These are phyloP conservation scores for Dactylellina drechsleri DNA, from an alignment of 2,329 filamentous ascomycete species.

Conservation along the genomic window DNA sequence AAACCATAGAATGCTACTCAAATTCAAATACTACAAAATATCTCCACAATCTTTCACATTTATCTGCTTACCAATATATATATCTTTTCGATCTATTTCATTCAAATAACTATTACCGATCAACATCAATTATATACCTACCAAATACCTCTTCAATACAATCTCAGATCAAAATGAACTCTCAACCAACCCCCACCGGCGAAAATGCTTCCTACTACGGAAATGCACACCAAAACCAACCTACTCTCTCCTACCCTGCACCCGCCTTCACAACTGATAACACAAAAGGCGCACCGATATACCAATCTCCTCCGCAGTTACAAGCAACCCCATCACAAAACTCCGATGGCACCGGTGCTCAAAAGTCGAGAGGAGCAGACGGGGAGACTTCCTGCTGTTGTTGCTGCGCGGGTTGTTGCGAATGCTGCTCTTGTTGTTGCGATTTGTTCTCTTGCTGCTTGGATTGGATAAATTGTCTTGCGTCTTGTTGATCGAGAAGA, in stretches of 20 bases:
- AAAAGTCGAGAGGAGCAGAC: background rate
- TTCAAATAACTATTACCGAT: too few species aligned
- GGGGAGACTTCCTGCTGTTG: background rate
- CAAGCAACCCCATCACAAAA: slow-evolving; percentile 7
- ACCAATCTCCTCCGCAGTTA: slow-evolving; percentile 9
- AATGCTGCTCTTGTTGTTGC: background rate
- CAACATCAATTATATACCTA: too few species aligned
- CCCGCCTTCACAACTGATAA: background rate
- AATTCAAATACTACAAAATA: too few species aligned
- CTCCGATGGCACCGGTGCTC: background rate
- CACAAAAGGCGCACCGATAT: background rate
- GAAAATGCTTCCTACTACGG: slow-evolving; percentile 25
- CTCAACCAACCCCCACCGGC: background rate
- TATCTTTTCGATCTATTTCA: too few species aligned
- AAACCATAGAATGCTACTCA: too few species aligned
- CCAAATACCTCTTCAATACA: too few species aligned
- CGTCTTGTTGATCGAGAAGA: slow-evolving; percentile 5
- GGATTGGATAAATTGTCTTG: slow-evolving; percentile 18
- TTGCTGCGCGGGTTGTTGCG: slow-evolving; percentile 6
- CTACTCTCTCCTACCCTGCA: slow-evolving; percentile 5
- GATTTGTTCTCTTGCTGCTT: slow-evolving; percentile 17
- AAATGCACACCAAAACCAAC: slow-evolving; percentile 5
- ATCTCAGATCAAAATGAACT: slow-evolving; percentile 10
- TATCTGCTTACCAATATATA: too few species aligned
- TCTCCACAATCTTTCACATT: too few species aligned